A percentile compares a stretch with the other conserved stretches of the same genome.
phyloP scores from a whole-genome alignment of 2,329 filamentous ascomycete species.

The Colletotrichum musicola region DNA sequence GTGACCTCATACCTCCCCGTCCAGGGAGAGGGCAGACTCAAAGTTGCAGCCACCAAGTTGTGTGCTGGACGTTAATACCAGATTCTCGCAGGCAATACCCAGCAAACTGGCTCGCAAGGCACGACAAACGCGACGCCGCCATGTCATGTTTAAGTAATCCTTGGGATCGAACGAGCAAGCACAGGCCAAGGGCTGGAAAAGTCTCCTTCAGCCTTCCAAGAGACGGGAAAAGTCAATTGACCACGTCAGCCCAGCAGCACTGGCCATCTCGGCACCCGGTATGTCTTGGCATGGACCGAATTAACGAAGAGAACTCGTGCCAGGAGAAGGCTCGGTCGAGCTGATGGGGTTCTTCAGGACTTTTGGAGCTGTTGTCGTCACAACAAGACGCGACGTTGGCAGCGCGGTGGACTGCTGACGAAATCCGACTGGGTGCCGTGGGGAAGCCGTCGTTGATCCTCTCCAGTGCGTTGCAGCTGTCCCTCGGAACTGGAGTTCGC shows the following conservation, averaged over 20 bases:
- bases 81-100: slow-evolving; percentile 28
- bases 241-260: slow-evolving; percentile 17
- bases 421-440: slow-evolving; percentile 18
- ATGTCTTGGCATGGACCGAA: slow-evolving; percentile 15
- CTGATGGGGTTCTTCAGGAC: too few relatives aligned
- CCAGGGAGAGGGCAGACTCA: background rate
- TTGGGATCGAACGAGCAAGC: background rate
- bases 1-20: slow-evolving; percentile 19
- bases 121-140: background rate
- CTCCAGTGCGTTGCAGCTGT: background rate
- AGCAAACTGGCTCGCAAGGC: background rate
- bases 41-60: slow-evolving; percentile 9
- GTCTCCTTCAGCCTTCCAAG: slow-evolving; percentile 22
- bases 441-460: slow-evolving; percentile 7
- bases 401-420: slow-evolving; percentile 29
- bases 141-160: slow-evolving; percentile 31
- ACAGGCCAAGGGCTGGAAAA: slow-evolving; percentile 24
- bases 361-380: background rate
- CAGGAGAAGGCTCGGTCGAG: too few relatives aligned
- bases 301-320: too few relatives aligned
- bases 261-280: slow-evolving; percentile 9
- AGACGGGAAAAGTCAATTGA: slow-evolving; percentile 32
- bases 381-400: slow-evolving; percentile 16
- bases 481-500: slow-evolving; percentile 4
- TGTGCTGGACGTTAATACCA: slow-evolving; percentile 2